A percentile compares a stretch with the other conserved stretches of the same genome.
These are phyloP conservation scores for Hebeloma cylindrosporum DNA, from an alignment of 768 basidiomycete genomes.

Conservation along the genomic window DNA sequence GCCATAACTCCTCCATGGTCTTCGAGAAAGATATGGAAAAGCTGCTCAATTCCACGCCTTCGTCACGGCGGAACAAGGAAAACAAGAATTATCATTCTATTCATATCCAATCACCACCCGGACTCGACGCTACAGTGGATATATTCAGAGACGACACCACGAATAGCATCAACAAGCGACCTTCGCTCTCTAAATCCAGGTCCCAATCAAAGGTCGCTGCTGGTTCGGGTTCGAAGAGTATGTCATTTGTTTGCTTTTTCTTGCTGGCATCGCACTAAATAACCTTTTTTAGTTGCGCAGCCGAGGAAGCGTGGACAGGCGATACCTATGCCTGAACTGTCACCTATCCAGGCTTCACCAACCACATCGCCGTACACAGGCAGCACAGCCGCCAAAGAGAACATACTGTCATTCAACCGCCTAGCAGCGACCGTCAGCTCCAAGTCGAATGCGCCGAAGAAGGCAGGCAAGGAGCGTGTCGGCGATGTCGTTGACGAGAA, in stretches of 20 bases:
- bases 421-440: constrained; percentile 12
- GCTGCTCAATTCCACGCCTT: constrained; percentile 35
- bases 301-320: constrained; percentile 39
- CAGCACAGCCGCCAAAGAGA: constrained; percentile 40
- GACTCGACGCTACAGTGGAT: constrained; percentile 28
- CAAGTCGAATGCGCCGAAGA: constrained; percentile 10
- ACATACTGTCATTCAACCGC: constrained; percentile 32
- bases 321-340: constrained; percentile 38
- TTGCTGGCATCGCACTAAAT: too few relatives aligned
- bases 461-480: constrained; percentile 13
- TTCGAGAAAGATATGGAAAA: constrained; percentile 51
- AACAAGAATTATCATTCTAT: too few relatives aligned
- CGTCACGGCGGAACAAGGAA: constrained; percentile 30
- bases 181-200: constrained; percentile 36
- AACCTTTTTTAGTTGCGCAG: constrained; percentile 24
- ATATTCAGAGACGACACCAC: constrained; percentile 19
- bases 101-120: constrained; percentile 35
- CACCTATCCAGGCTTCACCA: constrained; percentile 58
- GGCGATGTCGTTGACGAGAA: too few relatives aligned
- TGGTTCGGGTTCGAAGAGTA: neutral
- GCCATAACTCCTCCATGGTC: constrained; percentile 45
- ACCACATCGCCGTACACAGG: constrained; percentile 36
- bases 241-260: neutral
- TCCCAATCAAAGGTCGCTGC: constrained; percentile 45
- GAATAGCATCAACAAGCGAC: constrained; percentile 12